Base-by-base conservation (phyloP, 805 yeast genomes). In the Candida koratica region DNA sequence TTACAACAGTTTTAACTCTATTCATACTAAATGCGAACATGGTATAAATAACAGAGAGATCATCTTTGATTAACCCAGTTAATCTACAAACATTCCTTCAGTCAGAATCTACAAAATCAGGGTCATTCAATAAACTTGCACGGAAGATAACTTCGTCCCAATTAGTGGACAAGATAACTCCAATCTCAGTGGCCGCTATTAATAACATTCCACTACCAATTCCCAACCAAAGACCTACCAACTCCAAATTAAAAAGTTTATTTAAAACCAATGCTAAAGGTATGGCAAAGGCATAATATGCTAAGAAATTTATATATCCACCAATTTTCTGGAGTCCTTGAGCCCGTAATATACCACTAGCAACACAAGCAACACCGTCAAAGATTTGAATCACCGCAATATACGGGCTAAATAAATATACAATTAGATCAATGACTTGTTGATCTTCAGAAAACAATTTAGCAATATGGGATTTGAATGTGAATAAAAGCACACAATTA, bases 311-410 rank as follows among this genome's bases (percentile, higher is more conserved):
- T 34, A 84, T 63, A 9, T 73, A 45, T 0, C 90, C 86, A 2
- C 94, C 94, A 30, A 82, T 67, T 32, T 69, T 72, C 54, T 85
- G 95, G 30, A 79, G 61, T 0, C 90, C 95, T 53, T 81, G 81
- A 1, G 89, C 88, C 41, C 95, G 63, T 39, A 85, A 60, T 23
- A 81, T 70, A 1, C 89, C 93, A 27, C 82, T 78, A 3, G 86
- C 79, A 12, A 83, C 78, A 28, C 81, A 75, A 11, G 84, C 81
- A 12, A 82, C 52, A 3, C 86, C 80, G 55, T 85, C 95, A 39
- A 75, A 71, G 2, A 84, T 56, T 45, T 82, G 87, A 45, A 81
- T 73, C 2, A 79, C 45, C 1, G 88, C 76, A 17, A 84, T 73
- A 30, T 79, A 62, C 2, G 90, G 88, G 34, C 52, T 51, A 49